Evolutionary conservation across 768 basidiomycete genomes (phyloP).

Genomic region (Lactifluus echinatus): DNA sequence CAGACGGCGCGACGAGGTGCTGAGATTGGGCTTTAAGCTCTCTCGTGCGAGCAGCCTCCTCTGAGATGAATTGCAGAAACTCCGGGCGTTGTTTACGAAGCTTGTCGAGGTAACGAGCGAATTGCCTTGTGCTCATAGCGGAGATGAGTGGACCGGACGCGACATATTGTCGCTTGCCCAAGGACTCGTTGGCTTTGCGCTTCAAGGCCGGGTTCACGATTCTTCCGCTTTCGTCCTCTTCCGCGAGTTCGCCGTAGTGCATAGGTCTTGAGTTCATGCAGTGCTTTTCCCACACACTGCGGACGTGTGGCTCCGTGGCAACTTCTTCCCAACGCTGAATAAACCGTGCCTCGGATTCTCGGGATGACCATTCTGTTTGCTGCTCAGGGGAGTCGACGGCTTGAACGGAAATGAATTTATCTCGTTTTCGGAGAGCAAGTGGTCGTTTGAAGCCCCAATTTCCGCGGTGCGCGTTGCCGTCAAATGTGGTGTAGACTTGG

Average conservation of each 20-base stretch:
- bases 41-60: conserved; percentile 17
- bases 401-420: conserved; percentile 56
- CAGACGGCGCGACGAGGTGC: conserved; percentile 3
- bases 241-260: conserved; percentile 8
- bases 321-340: conserved; percentile 61
- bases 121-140: conserved; percentile 51
- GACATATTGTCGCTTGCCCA: background rate
- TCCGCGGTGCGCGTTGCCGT: conserved; percentile 64
- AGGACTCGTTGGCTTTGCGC: background rate
- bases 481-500: conserved; percentile 67
- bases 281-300: conserved; percentile 32
- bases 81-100: conserved; percentile 47
- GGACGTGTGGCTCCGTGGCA: conserved; percentile 32
- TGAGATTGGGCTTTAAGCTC: background rate
- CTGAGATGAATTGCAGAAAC: conserved; percentile 42
- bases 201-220: background rate
- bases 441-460: conserved; percentile 85
- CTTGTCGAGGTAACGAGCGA: conserved; percentile 49
- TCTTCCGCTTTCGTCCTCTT: conserved; percentile 1
- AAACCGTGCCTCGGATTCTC: conserved; percentile 57
- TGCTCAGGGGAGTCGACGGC: conserved; percentile 64
- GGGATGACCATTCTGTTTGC: conserved; percentile 71
- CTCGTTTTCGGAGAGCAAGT: conserved; percentile 54
- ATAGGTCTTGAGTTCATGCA: conserved; percentile 2
- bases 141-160: conserved; percentile 43